Evolutionary conservation across 2,329 filamentous ascomycete genomes (phyloP).

Genomic region (Aspergillus tanneri): DNA sequence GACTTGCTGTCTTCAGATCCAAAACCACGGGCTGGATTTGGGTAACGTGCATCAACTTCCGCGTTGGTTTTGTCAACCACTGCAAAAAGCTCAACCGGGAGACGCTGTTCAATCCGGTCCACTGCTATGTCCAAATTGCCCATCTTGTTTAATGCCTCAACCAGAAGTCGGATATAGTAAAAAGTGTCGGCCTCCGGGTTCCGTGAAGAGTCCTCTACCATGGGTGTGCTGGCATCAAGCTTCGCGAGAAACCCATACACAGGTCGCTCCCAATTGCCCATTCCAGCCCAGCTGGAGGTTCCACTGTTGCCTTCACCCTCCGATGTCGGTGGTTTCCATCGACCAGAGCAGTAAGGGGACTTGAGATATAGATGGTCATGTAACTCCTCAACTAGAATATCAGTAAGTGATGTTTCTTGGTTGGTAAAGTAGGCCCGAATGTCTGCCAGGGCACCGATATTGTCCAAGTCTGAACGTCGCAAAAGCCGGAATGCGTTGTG

Average conservation of each 20-base stretch:
- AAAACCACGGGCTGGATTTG: constrained; percentile 65
- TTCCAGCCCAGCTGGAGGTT: constrained; percentile 28
- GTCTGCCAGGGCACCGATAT: constrained; percentile 84
- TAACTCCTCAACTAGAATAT: constrained; percentile 94
- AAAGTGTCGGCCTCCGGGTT: constrained; percentile 97
- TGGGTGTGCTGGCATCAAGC: constrained; percentile 54
- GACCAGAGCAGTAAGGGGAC: constrained; percentile 92
- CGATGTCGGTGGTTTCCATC: constrained; percentile 74
- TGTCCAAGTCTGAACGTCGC: constrained; percentile 82
- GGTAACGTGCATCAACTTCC: constrained; percentile 89
- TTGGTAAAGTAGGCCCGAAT: constrained; percentile 85
- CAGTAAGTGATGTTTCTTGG: constrained; percentile 86
- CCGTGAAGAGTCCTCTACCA: constrained; percentile 83
- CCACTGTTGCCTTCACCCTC: constrained; percentile 34
- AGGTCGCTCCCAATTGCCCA: constrained; percentile 51
- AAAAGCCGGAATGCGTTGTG: constrained; percentile 83
- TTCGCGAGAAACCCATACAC: constrained; percentile 58
- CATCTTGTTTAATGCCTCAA: constrained; percentile 88
- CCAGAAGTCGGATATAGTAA: constrained; percentile 81
- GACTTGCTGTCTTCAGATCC: constrained; percentile 48
- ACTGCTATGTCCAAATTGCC: constrained; percentile 81
- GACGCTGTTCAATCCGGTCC: constrained; percentile 84
- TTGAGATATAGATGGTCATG: constrained; percentile 97
- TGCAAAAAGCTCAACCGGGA: constrained; percentile 89
- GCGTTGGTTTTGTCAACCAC: constrained; percentile 94